These are phyloP conservation scores for Decorospora gaudefroyi DNA, from an alignment of 2,329 filamentous ascomycete species.

Conservation along the genomic window DNA sequence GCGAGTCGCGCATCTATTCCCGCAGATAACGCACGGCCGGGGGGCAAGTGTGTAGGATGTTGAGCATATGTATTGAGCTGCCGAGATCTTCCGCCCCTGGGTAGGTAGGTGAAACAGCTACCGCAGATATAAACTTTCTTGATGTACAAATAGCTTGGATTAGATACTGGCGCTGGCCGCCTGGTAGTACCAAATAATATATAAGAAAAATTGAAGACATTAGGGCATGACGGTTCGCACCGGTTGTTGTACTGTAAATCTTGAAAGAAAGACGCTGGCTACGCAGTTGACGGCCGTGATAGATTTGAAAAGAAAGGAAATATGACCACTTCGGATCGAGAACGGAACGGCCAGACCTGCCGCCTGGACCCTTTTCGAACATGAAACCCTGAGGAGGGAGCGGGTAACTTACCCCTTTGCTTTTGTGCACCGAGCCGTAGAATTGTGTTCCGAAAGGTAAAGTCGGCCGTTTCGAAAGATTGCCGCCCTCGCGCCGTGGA, in stretches of 20 bases:
- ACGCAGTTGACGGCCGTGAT: background rate
- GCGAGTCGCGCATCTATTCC: constrained; percentile 1
- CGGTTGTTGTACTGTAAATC: constrained; percentile 23
- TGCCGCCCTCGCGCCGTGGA: constrained; percentile 29
- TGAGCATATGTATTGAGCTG: constrained; percentile 39
- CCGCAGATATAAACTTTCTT: constrained; percentile 21
- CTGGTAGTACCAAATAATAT: constrained; percentile 29
- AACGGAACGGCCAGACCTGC: constrained; percentile 1
- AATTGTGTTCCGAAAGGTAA: constrained; percentile 25
- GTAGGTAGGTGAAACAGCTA: constrained; percentile 30
- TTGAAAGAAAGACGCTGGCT: background rate
- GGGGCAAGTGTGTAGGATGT: constrained; percentile 12
- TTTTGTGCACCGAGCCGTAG: constrained; percentile 39
- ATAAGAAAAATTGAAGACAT: constrained; percentile 25
- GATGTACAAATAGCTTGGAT: constrained; percentile 22
- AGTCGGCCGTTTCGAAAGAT: constrained; percentile 28
- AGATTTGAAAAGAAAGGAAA: constrained; percentile 10
- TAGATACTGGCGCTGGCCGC: constrained; percentile 15
- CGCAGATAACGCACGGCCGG: constrained; percentile 2
- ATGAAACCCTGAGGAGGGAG: constrained; percentile 38
- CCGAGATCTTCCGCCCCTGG: constrained; percentile 27
- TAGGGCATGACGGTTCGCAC: constrained; percentile 21
- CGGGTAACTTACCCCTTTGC: constrained; percentile 34
- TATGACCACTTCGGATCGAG: background rate
- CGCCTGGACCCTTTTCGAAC: constrained; percentile 29